Evolutionary conservation across 768 basidiomycete species (phyloP), one percentile per base, ranked within the genome.

Genomic region (Coprinopsis strossmayeri): DNA sequence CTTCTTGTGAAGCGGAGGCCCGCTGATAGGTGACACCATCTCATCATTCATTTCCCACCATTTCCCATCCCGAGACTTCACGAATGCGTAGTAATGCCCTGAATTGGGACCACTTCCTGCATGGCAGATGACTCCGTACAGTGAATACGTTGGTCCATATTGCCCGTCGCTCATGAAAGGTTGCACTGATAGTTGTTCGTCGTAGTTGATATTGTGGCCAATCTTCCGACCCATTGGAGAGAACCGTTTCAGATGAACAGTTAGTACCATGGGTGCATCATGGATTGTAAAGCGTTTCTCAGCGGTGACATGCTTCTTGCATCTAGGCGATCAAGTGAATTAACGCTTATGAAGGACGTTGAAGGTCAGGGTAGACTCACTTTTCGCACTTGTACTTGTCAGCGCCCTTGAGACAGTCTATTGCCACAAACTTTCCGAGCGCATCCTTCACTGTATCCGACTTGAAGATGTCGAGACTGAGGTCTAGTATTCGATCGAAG

Each of bases 361-460:
- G 26, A 18, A 4, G 9, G 3, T 2, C 3, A 32, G 35, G 13
- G 18, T 30, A 26, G 30, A 75, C 88, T 58, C 61, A 96, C 92
- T 91, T 97, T 68, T 99, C 96, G 66, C 96, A 99, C 63, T 94
- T 91, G 66, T 99, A 99, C 69, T 94, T 94, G 72, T 99, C 91
- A 4, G 83, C 81, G 0, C 95, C 96, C 53, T 81, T 88, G 53
- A 99, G 65, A 53, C 77, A 72, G 60, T 99, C 96, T 40, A 87
- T 70, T 5, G 81, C 82, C 30, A 88, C 79, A 57, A 96, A 96
- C 59, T 82, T 86, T 28, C 76, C 74, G 49, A 95, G 65, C 1
- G 90, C 91, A 3, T 86, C 82, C 62, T 73, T 81, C 44, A 97
- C 57, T 2, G 72, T 73, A 26, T 71, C 64, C 26, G 74, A 72